A percentile compares a stretch with the other conserved stretches of the same genome.
Evolutionary conservation across 2,329 filamentous ascomycete species (phyloP).

Genomic region (Colletotrichum musicola): DNA sequence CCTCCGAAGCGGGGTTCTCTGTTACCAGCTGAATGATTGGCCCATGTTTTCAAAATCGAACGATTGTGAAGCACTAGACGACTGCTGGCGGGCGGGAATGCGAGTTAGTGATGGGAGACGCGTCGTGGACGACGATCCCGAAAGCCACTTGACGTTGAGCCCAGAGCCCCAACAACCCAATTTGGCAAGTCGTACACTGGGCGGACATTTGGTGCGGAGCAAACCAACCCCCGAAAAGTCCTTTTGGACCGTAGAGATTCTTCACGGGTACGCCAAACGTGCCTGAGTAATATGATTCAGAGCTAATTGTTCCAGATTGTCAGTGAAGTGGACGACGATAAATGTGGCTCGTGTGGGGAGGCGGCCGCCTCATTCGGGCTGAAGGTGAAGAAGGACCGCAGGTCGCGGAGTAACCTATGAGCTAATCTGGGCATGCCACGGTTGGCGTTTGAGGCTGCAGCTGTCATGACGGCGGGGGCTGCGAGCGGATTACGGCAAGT

Average conservation of each 20-base stretch:
- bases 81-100: slow-evolving; percentile 9
- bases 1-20: slow-evolving; percentile 3
- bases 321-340: slow-evolving; percentile 6
- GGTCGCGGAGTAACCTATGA: slow-evolving; percentile 1
- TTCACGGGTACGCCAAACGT: neutral
- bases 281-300: neutral
- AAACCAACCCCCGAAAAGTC: slow-evolving; percentile 3
- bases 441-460: neutral
- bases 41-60: neutral
- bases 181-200: neutral
- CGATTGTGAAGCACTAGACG: neutral
- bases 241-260: slow-evolving; percentile 2
- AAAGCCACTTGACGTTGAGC: slow-evolving; percentile 3
- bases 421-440: neutral
- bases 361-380: slow-evolving; percentile 29
- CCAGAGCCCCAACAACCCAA: neutral
- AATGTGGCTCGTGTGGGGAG: slow-evolving; percentile 27
- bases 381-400: slow-evolving; percentile 3
- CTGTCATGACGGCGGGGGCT: slow-evolving; percentile 37
- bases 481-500: neutral
- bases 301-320: neutral
- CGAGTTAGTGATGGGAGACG: slow-evolving; percentile 4
- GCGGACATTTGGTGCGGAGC: slow-evolving; percentile 25
- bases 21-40: neutral
- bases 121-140: slow-evolving; percentile 6